Evolutionary conservation across 73 alveolate species (phyloP), one percentile per base, ranked within the genome.

Genomic region (Paramecium bursaria): DNA sequence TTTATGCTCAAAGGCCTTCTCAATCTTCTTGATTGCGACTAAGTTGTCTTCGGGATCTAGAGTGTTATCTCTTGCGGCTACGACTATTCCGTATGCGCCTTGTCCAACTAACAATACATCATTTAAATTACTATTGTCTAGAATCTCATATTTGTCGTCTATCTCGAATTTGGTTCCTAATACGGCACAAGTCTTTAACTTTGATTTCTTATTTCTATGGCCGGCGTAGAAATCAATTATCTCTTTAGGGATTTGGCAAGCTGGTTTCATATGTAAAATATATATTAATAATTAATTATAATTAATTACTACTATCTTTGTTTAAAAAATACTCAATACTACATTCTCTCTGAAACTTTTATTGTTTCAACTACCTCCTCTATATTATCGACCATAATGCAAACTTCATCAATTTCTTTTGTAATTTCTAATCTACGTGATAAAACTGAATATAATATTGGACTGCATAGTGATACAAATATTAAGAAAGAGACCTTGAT

Each of bases 1-100:
- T 39, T 82, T 85, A 67, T 93, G 97, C 77, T 93, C 98, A 60
- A 93, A 93, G 52, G 98, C 98, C 50, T 90, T 90, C 48, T 92
- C 98, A 31, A 93, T 93, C 60, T 93, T 93, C 67, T 93, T 93
- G 5, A 93, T 91, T 31, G 92, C 92, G 13, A 93, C 95, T 44
- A 85, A 75, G 46, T 89, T 86, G 50, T 79, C 55, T 19, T 79
- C 92, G 4, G 35, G 60, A 19, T 91, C 96, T 48, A 31, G 19
- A 19, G 86, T 51, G 44, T 74, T 75, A 47, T 88, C 92, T 46
- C 79, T 33, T 2, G 92, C 92, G 49, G 92, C 80, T 21, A 79
- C 87, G 4, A 79, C 92, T 57, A 67, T 67, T 25, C 82, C 82
- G 11, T 67, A 67, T 15, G 82, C 82, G 5, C 82, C 82, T 67